phyloP scores from a whole-genome alignment of 1,139 yeast species.

The Keqinozyma sinolaborantium region DNA sequence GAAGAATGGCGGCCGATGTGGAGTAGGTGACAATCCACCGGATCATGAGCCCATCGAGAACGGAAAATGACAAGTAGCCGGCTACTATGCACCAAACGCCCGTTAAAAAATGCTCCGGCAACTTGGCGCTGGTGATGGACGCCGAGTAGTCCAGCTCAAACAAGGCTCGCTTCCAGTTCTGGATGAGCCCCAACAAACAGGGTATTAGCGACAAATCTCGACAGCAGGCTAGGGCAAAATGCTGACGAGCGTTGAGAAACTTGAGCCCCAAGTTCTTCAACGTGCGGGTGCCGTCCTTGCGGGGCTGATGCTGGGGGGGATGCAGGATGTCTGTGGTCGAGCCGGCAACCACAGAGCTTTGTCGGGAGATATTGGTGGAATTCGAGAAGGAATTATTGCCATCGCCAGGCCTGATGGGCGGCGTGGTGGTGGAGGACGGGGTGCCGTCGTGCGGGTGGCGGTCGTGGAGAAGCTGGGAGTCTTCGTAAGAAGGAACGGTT shows the following conservation, averaged over 20 bases:
- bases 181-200: conserved; percentile 52
- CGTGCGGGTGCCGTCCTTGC: conserved; percentile 7
- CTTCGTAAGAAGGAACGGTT: conserved; percentile 43
- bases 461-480: conserved; percentile 35
- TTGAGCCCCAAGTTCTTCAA: conserved; percentile 61
- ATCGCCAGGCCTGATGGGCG: background rate
- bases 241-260: conserved; percentile 72
- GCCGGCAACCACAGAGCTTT: conserved; percentile 11
- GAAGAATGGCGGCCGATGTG: conserved; percentile 79
- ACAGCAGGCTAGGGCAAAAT: conserved; percentile 67
- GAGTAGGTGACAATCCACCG: conserved; percentile 93
- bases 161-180: conserved; percentile 49
- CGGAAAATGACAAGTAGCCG: conserved; percentile 78
- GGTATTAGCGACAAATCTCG: conserved; percentile 72
- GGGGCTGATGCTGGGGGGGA: conserved; percentile 2
- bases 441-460: conserved; percentile 4
- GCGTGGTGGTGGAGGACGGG: background rate
- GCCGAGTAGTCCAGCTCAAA: conserved; percentile 14
- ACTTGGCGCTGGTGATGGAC: conserved; percentile 46
- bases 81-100: conserved; percentile 85
- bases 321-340: conserved; percentile 6
- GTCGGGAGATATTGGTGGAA: conserved; percentile 12
- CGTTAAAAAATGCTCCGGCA: conserved; percentile 68
- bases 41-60: conserved; percentile 84
- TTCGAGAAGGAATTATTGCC: conserved; percentile 4